phyloP scores from a whole-genome alignment of 805 yeast genomes.

The Pichia exigua region DNA sequence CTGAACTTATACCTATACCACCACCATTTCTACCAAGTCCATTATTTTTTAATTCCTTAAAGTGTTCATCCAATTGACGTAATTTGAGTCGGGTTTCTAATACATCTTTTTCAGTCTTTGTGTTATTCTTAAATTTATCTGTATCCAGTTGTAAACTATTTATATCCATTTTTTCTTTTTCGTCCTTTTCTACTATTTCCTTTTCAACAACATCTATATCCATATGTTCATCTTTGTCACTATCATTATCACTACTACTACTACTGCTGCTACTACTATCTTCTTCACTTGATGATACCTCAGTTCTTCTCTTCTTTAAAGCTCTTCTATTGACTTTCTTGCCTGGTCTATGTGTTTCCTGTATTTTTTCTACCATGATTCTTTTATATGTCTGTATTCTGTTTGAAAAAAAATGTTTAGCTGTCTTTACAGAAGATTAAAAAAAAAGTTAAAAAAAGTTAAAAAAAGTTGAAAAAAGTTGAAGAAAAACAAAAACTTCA shows the following conservation, averaged over 20 bases:
- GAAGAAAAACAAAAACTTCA: too few relatives aligned
- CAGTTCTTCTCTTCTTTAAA: slow-evolving; percentile 78
- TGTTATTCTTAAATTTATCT: neutral
- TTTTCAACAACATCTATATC: neutral
- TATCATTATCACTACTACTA: slow-evolving; percentile 9
- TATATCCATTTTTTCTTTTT: neutral
- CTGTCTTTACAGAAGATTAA: too few relatives aligned
- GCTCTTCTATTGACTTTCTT: slow-evolving; percentile 35
- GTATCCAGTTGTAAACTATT: neutral
- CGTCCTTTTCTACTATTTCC: neutral
- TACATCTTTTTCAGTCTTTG: slow-evolving; percentile 1
- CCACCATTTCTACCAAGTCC: neutral
- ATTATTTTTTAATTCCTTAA: neutral
- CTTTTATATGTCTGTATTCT: too few relatives aligned
- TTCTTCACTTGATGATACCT: slow-evolving; percentile 43
- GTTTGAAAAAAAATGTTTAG: too few relatives aligned
- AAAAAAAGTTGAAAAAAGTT: too few relatives aligned
- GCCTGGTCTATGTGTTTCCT: neutral
- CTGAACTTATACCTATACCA: neutral
- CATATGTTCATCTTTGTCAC: slow-evolving; percentile 7
- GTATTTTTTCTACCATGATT: neutral
- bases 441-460: too few relatives aligned
- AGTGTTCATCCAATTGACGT: neutral
- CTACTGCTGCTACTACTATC: slow-evolving; percentile 20
- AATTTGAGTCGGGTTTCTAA: slow-evolving; percentile 5